phyloP scores from a whole-genome alignment of 2,329 filamentous ascomycete genomes.

The Cladosporium phlei region DNA sequence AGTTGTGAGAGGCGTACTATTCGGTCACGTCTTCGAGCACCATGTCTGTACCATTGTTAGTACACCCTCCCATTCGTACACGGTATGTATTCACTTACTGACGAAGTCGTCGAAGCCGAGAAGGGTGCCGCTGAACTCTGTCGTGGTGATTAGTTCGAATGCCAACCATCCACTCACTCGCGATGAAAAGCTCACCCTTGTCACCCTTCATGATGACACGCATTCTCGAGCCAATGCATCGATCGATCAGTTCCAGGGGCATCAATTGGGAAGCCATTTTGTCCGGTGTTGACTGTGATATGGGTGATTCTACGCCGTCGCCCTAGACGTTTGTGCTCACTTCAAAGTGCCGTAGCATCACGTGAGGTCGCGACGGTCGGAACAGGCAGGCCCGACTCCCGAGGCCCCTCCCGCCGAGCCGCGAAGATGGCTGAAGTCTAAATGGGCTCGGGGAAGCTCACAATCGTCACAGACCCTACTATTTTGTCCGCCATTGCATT shows the following conservation, averaged over 20 bases:
- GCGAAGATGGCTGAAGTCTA: no score
- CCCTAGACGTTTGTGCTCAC: neutral
- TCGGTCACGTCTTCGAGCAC: slow-evolving; percentile 96
- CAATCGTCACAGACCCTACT: no score
- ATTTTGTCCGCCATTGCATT: no score
- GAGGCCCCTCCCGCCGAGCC: no score
- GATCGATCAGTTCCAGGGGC: slow-evolving; percentile 82
- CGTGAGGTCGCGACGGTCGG: no score
- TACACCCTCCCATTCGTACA: neutral
- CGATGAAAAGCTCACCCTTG: slow-evolving; percentile 62
- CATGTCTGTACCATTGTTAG: slow-evolving; percentile 66
- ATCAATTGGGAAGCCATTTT: slow-evolving; percentile 32
- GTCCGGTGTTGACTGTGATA: neutral
- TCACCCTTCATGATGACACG: slow-evolving; percentile 99
- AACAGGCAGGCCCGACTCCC: no score
- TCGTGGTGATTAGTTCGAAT: slow-evolving; percentile 1
- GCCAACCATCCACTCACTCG: slow-evolving; percentile 14
- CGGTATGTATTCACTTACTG: slow-evolving; percentile 65
- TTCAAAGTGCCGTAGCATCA: no score
- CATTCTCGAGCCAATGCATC: slow-evolving; percentile 94
- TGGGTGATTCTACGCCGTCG: slow-evolving; percentile 31
- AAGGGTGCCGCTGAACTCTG: slow-evolving; percentile 92
- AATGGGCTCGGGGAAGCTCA: no score
- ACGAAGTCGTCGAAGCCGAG: slow-evolving; percentile 99
- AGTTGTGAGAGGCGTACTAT: slow-evolving; percentile 61